Evolutionary conservation across 768 basidiomycete species (phyloP).

Genomic region (Suillus clintonianus): DNA sequence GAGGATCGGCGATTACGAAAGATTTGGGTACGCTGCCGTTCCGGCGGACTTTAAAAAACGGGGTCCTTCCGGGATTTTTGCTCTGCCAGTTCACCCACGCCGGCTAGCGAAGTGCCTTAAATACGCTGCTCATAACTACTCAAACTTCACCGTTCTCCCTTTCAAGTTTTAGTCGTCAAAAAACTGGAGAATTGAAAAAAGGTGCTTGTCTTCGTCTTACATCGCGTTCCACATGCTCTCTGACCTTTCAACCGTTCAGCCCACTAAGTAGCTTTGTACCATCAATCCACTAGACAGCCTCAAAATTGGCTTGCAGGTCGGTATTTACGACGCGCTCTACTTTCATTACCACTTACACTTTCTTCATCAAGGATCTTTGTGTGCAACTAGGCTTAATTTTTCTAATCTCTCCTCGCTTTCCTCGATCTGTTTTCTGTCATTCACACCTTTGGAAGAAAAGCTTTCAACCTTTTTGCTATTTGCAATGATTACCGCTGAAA

Average conservation of each 20-base stretch:
- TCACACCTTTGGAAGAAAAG: slow-evolving; percentile 55
- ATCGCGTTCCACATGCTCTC: slow-evolving; percentile 12
- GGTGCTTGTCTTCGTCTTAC: slow-evolving; percentile 37
- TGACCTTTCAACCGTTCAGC: slow-evolving; percentile 30
- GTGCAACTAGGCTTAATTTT: slow-evolving; percentile 65
- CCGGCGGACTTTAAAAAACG: slow-evolving; percentile 36
- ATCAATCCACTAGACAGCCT: slow-evolving; percentile 80
- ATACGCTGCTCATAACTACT: slow-evolving; percentile 37
- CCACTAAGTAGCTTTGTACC: slow-evolving; percentile 70
- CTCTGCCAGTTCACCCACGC: slow-evolving; percentile 31
- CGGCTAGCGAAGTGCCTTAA: slow-evolving; percentile 42
- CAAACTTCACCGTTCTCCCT: slow-evolving; percentile 31
- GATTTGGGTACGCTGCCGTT: slow-evolving; percentile 6
- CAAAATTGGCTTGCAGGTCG: slow-evolving; percentile 74
- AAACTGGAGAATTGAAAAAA: slow-evolving; percentile 42
- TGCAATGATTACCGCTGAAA: slow-evolving; percentile 74
- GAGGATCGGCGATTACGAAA: slow-evolving; percentile 28
- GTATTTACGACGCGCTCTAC: slow-evolving; percentile 25
- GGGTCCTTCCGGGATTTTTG: slow-evolving; percentile 37
- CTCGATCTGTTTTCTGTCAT: slow-evolving; percentile 44
- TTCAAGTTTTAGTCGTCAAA: slow-evolving; percentile 30
- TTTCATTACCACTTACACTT: slow-evolving; percentile 20
- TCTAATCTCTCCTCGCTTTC: slow-evolving; percentile 50
- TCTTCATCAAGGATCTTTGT: slow-evolving; percentile 52
- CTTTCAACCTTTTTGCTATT: slow-evolving; percentile 41